Evolutionary conservation across 2,329 filamentous ascomycete genomes (phyloP).

Genomic region (Talaromyces sp.): DNA sequence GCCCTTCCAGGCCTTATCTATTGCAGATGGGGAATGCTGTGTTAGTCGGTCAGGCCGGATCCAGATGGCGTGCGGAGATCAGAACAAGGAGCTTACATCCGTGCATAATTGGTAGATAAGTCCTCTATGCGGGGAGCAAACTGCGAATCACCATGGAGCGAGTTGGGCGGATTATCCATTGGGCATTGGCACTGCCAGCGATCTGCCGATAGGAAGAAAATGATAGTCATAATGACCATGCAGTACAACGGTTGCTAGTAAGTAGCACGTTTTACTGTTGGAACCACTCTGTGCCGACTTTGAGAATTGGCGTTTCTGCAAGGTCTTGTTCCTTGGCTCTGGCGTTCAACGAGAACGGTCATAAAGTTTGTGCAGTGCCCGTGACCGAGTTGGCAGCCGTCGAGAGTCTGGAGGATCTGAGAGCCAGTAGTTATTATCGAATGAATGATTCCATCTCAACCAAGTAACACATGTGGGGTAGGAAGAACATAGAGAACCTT

Average conservation of each 20-base stretch:
- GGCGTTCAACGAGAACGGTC: background rate
- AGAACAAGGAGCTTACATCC: background rate
- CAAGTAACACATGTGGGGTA: constrained; percentile 2
- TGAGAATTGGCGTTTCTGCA: background rate
- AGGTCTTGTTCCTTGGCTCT: background rate
- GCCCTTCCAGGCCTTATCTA: constrained; percentile 3
- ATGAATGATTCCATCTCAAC: background rate
- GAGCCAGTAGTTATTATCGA: background rate
- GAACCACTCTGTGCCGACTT: background rate
- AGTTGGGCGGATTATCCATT: constrained; percentile 9
- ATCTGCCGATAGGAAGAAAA: constrained; percentile 7
- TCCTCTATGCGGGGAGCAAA: background rate
- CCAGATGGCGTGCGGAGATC: constrained; percentile 12
- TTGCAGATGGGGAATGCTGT: constrained; percentile 4
- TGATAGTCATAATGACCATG: background rate
- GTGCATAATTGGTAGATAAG: constrained; percentile 11
- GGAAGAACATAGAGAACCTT: background rate
- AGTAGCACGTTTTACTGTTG: background rate
- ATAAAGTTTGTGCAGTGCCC: background rate
- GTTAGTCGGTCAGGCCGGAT: constrained; percentile 7
- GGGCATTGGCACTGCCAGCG: constrained; percentile 9
- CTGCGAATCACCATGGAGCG: constrained; percentile 9
- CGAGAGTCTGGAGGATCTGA: constrained; percentile 1
- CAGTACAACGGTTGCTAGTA: background rate
- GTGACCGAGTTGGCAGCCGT: background rate